Evolutionary conservation across 352 stramenopile species (phyloP), one percentile per base, ranked within the genome.

Genomic region (Phytopythium aichiense): DNA sequence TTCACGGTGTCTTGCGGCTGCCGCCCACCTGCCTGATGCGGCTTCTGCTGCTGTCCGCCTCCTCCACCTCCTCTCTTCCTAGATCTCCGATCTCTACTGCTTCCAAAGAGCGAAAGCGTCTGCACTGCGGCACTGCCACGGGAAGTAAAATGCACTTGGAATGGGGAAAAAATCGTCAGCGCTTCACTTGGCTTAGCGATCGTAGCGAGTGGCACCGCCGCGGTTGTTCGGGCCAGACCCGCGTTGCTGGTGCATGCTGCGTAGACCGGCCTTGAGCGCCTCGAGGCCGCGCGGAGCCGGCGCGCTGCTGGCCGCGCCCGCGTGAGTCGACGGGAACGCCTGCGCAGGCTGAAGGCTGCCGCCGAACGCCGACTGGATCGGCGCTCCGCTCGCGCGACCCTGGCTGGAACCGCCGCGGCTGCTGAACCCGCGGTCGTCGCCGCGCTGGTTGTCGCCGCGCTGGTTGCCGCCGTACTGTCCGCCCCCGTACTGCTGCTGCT

Each of bases 181-280:
- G 45, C 22, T 28, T 25, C 18, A 61, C 28, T 40, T 15, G 28
- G 23, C 48, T 71, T 85, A 88, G 40, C 79, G 78, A 43, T 91
- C 79, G 60, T 88, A 91, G 58, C 79, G 81, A 7, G 62, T 72
- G 49, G 65, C 50, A 31, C 77, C 62, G 43, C 53, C 40, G 28
- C 59, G 48, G 16, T 63, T 42, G 18, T n/a, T 43, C 20, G 25
- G 51, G 13, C 16, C 51, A 25, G 61, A 66, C 15, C 74, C 74
- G 38, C 85, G 83, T 53, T 91, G 78, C 66, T 91, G 81, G 53
- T 94, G 85, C 83, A 94, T 94, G 73, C 81, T 94, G 57, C 85
- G 85, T 31, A 94, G 77, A 52, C 85, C 85, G 28, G 83, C 81
- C 64, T 92, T 92, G 30, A 94, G 63, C 25, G 85, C 85, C 23